Evolutionary conservation across 805 yeast species (phyloP).

Genomic region (Yamadazyma olivae): DNA sequence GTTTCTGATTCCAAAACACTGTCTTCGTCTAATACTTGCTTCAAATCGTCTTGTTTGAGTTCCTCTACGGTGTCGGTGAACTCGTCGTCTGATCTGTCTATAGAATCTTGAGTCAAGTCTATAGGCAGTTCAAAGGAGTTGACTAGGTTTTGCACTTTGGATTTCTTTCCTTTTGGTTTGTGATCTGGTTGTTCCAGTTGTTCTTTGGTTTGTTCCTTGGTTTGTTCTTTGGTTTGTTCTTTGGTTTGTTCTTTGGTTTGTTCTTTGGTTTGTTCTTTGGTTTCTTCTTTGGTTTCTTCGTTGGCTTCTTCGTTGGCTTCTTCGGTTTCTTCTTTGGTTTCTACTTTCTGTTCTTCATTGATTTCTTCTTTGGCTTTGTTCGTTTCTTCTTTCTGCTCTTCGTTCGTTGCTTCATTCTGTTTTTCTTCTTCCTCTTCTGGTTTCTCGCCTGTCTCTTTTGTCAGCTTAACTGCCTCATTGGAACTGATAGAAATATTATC

Average conservation of each 20-base stretch:
- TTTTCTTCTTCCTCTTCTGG: background rate
- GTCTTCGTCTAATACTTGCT: too few relatives aligned
- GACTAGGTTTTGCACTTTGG: conserved; percentile 3
- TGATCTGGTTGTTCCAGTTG: too few relatives aligned
- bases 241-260: background rate
- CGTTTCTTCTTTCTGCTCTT: conserved; percentile 2
- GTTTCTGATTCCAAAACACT: too few relatives aligned
- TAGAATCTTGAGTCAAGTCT: conserved; percentile 2
- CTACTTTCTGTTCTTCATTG: background rate
- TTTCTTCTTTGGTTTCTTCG: background rate
- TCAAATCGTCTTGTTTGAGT: background rate
- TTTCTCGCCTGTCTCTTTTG: background rate
- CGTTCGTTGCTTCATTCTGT: conserved; percentile 1
- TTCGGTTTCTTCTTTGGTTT: background rate
- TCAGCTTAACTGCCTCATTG: conserved; percentile 9
- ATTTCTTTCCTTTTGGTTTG: conserved; percentile 1
- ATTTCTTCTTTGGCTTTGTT: background rate
- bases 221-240: background rate
- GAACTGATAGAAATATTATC: conserved; percentile 5
- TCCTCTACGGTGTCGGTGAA: conserved; percentile 14
- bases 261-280: background rate
- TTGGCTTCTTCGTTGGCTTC: background rate
- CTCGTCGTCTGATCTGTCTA: conserved; percentile 10
- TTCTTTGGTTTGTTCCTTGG: background rate
- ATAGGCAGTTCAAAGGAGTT: conserved; percentile 3